A percentile compares a stretch with the other conserved stretches of the same genome.
These are phyloP conservation scores for Inosperma sp. DNA, from an alignment of 768 basidiomycete species.

Conservation along the genomic window DNA sequence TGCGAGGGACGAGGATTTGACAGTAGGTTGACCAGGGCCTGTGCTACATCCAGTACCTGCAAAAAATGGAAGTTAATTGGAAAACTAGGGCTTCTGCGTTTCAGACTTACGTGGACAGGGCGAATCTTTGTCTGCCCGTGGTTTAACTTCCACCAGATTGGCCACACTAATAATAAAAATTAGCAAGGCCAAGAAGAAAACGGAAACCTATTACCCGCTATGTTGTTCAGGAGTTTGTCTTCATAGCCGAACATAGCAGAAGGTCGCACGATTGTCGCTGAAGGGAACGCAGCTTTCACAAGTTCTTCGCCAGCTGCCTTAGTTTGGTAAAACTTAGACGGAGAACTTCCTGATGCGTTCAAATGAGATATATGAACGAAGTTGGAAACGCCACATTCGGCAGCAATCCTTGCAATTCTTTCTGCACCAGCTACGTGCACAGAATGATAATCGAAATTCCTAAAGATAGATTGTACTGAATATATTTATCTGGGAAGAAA, in stretches of 20 bases:
- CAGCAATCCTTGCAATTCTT: constrained; percentile 79
- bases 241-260: constrained; percentile 88
- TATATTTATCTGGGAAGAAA: constrained; percentile 3
- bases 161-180: constrained; percentile 57
- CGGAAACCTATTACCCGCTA: constrained; percentile 61
- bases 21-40: constrained; percentile 80
- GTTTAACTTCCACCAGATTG: constrained; percentile 94
- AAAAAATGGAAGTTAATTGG: constrained; percentile 11
- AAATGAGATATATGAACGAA: constrained; percentile 94
- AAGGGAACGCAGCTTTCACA: constrained; percentile 78
- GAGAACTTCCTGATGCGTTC: constrained; percentile 76
- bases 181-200: constrained; percentile 6
- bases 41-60: constrained; percentile 90
- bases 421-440: constrained; percentile 82
- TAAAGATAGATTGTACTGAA: constrained; percentile 29
- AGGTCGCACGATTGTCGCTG: constrained; percentile 86
- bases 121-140: constrained; percentile 79
- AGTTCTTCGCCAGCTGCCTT: constrained; percentile 88
- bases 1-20: constrained; percentile 54
- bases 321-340: constrained; percentile 79
- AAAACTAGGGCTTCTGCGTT: constrained; percentile 14
- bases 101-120: constrained; percentile 76
- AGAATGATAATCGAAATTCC: constrained; percentile 82
- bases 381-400: constrained; percentile 71
- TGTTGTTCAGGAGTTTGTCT: constrained; percentile 89